phyloP scores from a whole-genome alignment of 2,329 filamentous ascomycete genomes.

The Harringtonia lauricola region DNA sequence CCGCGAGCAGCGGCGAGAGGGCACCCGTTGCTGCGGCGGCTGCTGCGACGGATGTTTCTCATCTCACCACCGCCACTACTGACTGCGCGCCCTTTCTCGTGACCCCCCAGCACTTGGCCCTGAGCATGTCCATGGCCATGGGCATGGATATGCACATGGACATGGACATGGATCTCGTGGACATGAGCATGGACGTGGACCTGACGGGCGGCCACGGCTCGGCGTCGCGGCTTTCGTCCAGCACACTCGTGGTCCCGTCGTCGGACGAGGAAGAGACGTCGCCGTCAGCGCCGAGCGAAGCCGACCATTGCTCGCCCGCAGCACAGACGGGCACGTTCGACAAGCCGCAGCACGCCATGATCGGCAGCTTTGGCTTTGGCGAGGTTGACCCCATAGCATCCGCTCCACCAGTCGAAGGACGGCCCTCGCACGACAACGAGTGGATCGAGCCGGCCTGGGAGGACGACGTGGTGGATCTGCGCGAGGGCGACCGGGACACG shows the following conservation, averaged over 20 bases:
- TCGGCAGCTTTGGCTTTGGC: no score
- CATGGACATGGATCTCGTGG: conserved; percentile 8
- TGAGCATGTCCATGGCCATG: conserved; percentile 31
- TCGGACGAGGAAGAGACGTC: background rate
- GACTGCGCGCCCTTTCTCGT: conserved; percentile 2
- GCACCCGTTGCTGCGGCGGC: no score
- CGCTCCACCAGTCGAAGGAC: no score
- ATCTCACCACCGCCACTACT: no score
- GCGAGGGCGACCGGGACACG: conserved; percentile 23
- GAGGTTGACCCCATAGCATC: no score
- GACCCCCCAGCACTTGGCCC: conserved; percentile 19
- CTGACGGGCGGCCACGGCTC: background rate
- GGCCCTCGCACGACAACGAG: no score
- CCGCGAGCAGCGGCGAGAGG: no score
- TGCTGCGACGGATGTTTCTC: no score
- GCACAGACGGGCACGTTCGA: background rate
- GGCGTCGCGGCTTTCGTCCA: no score
- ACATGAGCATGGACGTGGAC: conserved; percentile 6
- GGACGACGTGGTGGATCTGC: conserved; percentile 6
- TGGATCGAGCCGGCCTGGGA: conserved; percentile 28
- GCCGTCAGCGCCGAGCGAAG: no score
- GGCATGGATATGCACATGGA: conserved; percentile 15
- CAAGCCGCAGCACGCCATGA: background rate
- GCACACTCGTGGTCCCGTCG: no score
- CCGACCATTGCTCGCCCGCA: background rate